Evolutionary conservation across 2,329 filamentous ascomycete genomes (phyloP).

Genomic region (Colletotrichum nymphaeae): DNA sequence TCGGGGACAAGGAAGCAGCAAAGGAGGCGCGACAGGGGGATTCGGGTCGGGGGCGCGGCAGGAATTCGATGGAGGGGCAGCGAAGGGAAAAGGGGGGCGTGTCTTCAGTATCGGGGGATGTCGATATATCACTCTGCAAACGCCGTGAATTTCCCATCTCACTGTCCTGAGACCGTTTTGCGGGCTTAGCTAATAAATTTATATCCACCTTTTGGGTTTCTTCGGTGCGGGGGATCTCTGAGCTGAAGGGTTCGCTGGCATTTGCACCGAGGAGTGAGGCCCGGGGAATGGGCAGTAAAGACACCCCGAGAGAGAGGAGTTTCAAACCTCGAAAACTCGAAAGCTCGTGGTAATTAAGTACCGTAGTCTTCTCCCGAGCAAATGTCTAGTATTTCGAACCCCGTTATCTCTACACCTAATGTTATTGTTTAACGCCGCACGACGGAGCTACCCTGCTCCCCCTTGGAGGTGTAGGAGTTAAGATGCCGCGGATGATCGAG

Average conservation of each 20-base stretch:
- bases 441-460: background rate
- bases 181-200: too few species aligned
- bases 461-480: constrained; percentile 1
- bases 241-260: constrained; percentile 12
- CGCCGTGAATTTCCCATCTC: background rate
- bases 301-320: constrained; percentile 16
- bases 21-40: background rate
- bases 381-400: background rate
- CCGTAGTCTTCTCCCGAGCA: background rate
- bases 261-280: constrained; percentile 17
- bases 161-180: too few species aligned
- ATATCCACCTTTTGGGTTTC: background rate
- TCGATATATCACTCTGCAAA: background rate
- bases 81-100: background rate
- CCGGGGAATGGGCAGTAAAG: constrained; percentile 19
- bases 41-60: constrained; percentile 9
- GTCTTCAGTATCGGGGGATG: background rate
- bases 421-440: background rate
- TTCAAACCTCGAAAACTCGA: background rate
- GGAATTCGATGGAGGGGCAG: background rate
- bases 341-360: constrained; percentile 23
- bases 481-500: background rate
- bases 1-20: constrained; percentile 30
- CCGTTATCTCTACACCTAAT: background rate
- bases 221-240: constrained; percentile 20